Conservation (phyloP, 805 yeast genomes). For the Isabelozyma rhagii region DNA sequence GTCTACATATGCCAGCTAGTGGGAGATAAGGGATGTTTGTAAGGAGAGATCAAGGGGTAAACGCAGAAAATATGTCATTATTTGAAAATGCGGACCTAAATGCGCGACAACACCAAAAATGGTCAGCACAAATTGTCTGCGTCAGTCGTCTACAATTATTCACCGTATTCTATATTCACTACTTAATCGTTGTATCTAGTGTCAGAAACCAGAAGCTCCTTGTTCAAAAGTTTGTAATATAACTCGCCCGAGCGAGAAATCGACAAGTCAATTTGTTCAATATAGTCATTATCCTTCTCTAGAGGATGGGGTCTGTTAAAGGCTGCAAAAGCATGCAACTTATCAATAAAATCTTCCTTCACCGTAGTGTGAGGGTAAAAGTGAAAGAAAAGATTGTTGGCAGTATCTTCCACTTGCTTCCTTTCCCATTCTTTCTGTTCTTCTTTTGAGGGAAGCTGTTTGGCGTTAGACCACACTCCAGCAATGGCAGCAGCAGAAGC, state of each 20-base stretch:
- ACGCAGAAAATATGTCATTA: too few relatives aligned
- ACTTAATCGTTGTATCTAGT: constrained; percentile 7
- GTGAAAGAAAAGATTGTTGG: constrained; percentile 26
- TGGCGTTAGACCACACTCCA: constrained; percentile 49
- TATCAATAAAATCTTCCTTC: constrained; percentile 23
- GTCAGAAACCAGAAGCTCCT: constrained; percentile 14
- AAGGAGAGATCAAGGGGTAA: too few relatives aligned
- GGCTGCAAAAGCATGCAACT: constrained; percentile 20
- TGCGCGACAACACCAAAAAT: too few relatives aligned
- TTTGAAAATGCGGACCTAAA: too few relatives aligned
- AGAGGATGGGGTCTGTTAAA: constrained; percentile 30
- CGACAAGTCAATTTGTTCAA: constrained; percentile 21
- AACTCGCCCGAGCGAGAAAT: constrained; percentile 14
- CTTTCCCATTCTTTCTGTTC: constrained; percentile 37
- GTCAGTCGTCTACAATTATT: too few relatives aligned
- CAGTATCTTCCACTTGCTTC: constrained; percentile 16
- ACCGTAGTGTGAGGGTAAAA: constrained; percentile 25
- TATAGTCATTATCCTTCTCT: constrained; percentile 15
- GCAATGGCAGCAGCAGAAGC: constrained; percentile 53
- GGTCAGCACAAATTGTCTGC: too few relatives aligned
- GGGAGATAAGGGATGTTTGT: too few relatives aligned
- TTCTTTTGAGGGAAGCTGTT: constrained; percentile 34
- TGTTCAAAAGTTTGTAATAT: constrained; percentile 20
- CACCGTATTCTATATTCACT: too few relatives aligned
- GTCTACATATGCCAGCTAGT: too few relatives aligned